Percentiles rank a stretch among this genome's conserved stretches.
Evolutionary conservation across 352 stramenopile genomes (phyloP).

Genomic region (Phytophthora foliorum): DNA sequence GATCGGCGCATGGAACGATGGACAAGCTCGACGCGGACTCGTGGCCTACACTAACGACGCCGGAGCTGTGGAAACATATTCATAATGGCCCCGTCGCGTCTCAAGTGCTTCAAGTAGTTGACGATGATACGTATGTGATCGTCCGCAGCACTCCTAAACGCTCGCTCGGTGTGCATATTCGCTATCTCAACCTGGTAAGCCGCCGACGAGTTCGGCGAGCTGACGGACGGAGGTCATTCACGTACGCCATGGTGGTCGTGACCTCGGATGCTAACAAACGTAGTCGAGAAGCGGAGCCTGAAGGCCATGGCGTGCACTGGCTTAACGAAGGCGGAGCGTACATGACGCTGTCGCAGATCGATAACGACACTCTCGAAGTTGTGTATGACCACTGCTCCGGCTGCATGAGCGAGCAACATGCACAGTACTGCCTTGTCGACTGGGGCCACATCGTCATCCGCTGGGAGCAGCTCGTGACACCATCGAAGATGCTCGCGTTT

Average conservation of each 20-base stretch:
- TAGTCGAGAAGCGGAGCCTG: conserved; percentile 40
- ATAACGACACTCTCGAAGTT: conserved; percentile 41
- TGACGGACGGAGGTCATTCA: conserved; percentile 31
- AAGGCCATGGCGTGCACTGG: conserved; percentile 36
- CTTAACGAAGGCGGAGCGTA: conserved; percentile 46
- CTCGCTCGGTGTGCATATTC: conserved; percentile 23
- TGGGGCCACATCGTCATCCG: conserved; percentile 63
- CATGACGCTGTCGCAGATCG: conserved; percentile 47
- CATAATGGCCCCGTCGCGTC: conserved; percentile 33
- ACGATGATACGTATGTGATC: conserved; percentile 42
- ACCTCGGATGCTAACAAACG: conserved; percentile 44
- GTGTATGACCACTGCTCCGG: conserved; percentile 52
- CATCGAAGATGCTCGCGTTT: conserved; percentile 46
- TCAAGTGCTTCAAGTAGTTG: conserved; percentile 42
- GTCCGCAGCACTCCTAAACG: conserved; percentile 35
- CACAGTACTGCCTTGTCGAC: conserved; percentile 61
- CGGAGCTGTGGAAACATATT: conserved; percentile 44
- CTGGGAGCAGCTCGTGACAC: conserved; percentile 69
- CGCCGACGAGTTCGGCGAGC: conserved; percentile 18
- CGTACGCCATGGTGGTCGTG: conserved; percentile 43
- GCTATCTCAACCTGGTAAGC: conserved; percentile 52
- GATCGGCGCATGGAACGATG: conserved; percentile 32
- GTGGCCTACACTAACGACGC: conserved; percentile 39
- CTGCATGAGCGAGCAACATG: conserved; percentile 56
- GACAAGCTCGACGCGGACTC: conserved; percentile 43